phyloP scores from a whole-genome alignment of 805 yeast species.

The Tetrapisispora fleetii region DNA sequence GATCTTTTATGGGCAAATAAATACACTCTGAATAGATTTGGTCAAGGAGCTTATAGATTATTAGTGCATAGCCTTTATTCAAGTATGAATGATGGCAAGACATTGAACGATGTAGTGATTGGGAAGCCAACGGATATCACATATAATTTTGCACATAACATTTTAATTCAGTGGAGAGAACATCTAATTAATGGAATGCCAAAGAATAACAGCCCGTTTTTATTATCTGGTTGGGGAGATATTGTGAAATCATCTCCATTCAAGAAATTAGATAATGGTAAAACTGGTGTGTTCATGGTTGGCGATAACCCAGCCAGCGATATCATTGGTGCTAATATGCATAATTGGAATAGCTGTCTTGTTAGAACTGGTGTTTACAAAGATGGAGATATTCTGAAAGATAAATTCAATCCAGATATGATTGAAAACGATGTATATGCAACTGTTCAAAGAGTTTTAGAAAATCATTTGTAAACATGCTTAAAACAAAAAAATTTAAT shows the following conservation, averaged over 20 bases:
- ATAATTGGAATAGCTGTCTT: constrained; percentile 83
- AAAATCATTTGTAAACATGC: constrained; percentile 2
- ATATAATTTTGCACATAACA: constrained; percentile 74
- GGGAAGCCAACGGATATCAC: constrained; percentile 79
- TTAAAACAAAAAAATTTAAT: too few relatives aligned
- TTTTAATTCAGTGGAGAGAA: constrained; percentile 44
- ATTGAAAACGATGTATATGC: constrained; percentile 42
- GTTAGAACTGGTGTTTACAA: constrained; percentile 83
- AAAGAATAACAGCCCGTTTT: constrained; percentile 12
- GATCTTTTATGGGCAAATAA: constrained; percentile 87
- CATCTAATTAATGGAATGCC: constrained; percentile 24
- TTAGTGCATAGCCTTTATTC: constrained; percentile 49
- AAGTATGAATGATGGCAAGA: constrained; percentile 39
- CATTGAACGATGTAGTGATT: constrained; percentile 45
- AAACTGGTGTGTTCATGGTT: constrained; percentile 68
- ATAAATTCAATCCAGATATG: constrained; percentile 37
- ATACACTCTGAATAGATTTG: constrained; percentile 68
- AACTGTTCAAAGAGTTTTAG: constrained; percentile 35
- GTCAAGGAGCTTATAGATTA: constrained; percentile 80
- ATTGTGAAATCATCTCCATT: constrained; percentile 37
- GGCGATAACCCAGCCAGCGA: constrained; percentile 96
- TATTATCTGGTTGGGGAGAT: constrained; percentile 37
- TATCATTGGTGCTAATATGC: constrained; percentile 75
- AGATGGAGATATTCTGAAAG: constrained; percentile 37
- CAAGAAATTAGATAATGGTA: constrained; percentile 11